Base-by-base conservation (phyloP, 257 asterid genomes). In the Nyctanthes arbortristis region DNA sequence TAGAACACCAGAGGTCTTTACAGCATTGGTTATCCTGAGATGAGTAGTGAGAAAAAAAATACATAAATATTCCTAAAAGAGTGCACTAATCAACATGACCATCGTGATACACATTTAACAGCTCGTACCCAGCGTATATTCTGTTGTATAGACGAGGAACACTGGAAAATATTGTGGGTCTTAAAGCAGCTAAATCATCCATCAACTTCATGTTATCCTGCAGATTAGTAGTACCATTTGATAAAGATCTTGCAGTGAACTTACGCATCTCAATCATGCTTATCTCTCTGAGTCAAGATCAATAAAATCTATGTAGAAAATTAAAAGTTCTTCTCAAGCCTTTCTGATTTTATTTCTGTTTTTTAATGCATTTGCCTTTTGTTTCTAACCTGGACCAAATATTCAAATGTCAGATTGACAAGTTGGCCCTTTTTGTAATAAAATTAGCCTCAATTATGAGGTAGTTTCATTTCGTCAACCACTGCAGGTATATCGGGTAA, bases 91-190 rank as follows among this genome's bases (percentile, higher is more conserved):
- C 49, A 65, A 30, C 32, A 73, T 18, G 9, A 20, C 29, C 10
- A 69, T 61, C 33, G 76, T 71, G 34, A 35, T 39, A 47, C 69
- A 35, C 60, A 66, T 25, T 66, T 66, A 47, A 35, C 47, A 63
- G 72, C 29, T 63, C n/a, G 52, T 87, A 93, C 99, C 97, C 97
- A 40, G 89, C 96, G 79, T 93, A 93, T 75, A 93, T 93, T 78
- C 97, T 82, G 85, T 93, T 93, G 95, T 86, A 87, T n/a, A 93
- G 85, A 59, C 99, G 96, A 74, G 99, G 99, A 72, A 93, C 99
- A 71, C 99, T 93, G 77, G 95, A 77, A 86, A 93, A 93, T 70
- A 91, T 72, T 54, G 99, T 93, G 77, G 99, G 99, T 75, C 91
- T 87, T 63, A 93, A 82, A 68, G 89, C 89, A 52, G 85, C 95